Percentiles rank a stretch among this genome's conserved stretches.
Evolutionary conservation across 805 yeast species (phyloP).

Genomic region (Diddensiella transvaalensis): DNA sequence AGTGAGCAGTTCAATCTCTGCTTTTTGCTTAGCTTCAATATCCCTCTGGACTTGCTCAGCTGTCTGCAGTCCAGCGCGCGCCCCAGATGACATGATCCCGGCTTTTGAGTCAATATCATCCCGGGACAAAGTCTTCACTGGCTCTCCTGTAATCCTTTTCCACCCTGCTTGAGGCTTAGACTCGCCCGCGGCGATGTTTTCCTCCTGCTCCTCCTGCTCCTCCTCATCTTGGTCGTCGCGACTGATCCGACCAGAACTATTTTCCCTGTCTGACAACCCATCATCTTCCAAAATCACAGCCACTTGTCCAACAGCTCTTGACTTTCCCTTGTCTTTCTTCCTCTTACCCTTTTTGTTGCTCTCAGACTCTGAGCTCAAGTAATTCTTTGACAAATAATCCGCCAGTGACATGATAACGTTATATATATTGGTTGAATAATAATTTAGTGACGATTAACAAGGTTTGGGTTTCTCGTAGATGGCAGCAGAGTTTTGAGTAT

Average conservation of each 20-base stretch:
- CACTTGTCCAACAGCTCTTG: too few relatives aligned
- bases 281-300: slow-evolving; percentile 14
- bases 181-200: slow-evolving; percentile 24
- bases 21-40: slow-evolving; percentile 32
- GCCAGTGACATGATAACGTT: slow-evolving; percentile 40
- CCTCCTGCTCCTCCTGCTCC: slow-evolving; percentile 15
- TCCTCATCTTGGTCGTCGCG: slow-evolving; percentile 14
- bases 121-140: too few relatives aligned
- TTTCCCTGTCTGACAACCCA: slow-evolving; percentile 21
- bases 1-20: slow-evolving; percentile 38
- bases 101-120: slow-evolving; percentile 3
- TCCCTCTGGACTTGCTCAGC: slow-evolving; percentile 42
- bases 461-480: too few relatives aligned
- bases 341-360: slow-evolving; percentile 32
- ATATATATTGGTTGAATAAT: not conserved
- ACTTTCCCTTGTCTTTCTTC: slow-evolving; percentile 10
- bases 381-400: slow-evolving; percentile 45
- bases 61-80: slow-evolving; percentile 45
- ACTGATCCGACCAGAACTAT: slow-evolving; percentile 13
- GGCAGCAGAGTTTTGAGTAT: too few relatives aligned
- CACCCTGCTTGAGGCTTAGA: slow-evolving; percentile 32
- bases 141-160: slow-evolving; percentile 22
- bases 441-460: not conserved
- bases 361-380: slow-evolving; percentile 34
- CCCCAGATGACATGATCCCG: slow-evolving; percentile 19